These are phyloP conservation scores for Cutaneotrichosporon mucoides DNA, from an alignment of 1,284 basidiomycete species.

Conservation along the genomic window DNA sequence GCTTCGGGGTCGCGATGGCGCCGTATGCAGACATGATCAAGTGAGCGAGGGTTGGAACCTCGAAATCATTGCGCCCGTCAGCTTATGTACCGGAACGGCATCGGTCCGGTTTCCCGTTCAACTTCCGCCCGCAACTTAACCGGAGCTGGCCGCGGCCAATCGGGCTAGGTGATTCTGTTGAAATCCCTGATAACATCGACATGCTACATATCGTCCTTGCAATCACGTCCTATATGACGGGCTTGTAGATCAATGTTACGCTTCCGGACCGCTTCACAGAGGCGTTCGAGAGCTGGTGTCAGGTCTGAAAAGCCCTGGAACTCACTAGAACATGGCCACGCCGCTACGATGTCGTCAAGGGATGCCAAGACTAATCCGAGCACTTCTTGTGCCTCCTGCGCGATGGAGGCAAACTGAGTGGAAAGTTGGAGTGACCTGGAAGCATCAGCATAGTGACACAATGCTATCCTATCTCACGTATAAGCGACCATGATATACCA, in stretches of 20 bases:
- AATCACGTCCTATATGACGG: no score
- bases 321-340: slow-evolving; percentile 14
- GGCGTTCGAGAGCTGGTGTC: slow-evolving; percentile 7
- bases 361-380: slow-evolving; percentile 5
- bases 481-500: slow-evolving; percentile 23
- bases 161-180: no score
- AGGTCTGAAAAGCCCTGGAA: neutral
- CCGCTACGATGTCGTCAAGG: slow-evolving; percentile 2
- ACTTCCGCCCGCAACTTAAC: no score
- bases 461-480: slow-evolving; percentile 13
- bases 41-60: no score
- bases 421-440: slow-evolving; percentile 5
- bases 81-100: no score
- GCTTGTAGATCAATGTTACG: neutral
- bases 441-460: no score
- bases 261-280: neutral
- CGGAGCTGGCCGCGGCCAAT: no score
- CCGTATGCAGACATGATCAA: slow-evolving; percentile 52
- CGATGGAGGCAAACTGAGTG: neutral
- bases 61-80: no score
- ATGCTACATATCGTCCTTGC: no score
- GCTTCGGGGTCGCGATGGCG: slow-evolving; percentile 41
- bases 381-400: neutral
- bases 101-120: no score
- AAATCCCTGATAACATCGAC: no score